A percentile compares a stretch with the other conserved stretches of the same genome.
Conservation (phyloP, 148 eudicot genomes). For the Nyssa sinensis region DNA sequence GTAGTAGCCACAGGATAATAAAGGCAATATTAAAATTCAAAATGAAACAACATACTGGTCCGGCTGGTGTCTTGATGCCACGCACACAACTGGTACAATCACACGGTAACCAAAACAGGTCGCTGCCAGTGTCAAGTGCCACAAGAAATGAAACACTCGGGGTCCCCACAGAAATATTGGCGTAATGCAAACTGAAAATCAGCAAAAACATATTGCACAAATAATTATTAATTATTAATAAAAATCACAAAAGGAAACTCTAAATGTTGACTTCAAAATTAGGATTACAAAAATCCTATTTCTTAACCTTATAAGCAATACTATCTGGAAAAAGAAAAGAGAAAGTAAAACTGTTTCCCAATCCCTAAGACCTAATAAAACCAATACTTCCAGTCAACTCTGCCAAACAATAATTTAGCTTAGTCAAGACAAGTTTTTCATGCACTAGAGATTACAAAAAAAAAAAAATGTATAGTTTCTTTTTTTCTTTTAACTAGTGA, state of each 20-base stretch:
- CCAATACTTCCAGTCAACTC: background rate
- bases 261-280: too few relatives aligned
- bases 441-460: too few relatives aligned
- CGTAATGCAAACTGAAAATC: conserved; percentile 78
- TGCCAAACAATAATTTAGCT: background rate
- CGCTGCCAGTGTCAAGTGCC: conserved; percentile 92
- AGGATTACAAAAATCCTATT: background rate
- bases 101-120: conserved; percentile 93
- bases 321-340: background rate
- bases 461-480: too few relatives aligned
- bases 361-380: background rate
- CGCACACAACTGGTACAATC: conserved; percentile 65
- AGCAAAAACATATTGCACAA: conserved; percentile 8
- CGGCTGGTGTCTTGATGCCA: conserved; percentile 28
- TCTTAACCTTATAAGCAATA: background rate
- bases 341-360: background rate
- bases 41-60: conserved; percentile 42
- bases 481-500: too few relatives aligned
- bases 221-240: too few relatives aligned
- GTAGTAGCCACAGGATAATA: too few relatives aligned
- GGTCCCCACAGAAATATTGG: conserved; percentile 77
- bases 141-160: conserved; percentile 64
- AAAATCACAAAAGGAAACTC: background rate
- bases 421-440: too few relatives aligned
- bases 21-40: conserved; percentile 15